Base-by-base conservation (phyloP, 371 early-diverging fungal genomes). In the Capniomyces stellatus region DNA sequence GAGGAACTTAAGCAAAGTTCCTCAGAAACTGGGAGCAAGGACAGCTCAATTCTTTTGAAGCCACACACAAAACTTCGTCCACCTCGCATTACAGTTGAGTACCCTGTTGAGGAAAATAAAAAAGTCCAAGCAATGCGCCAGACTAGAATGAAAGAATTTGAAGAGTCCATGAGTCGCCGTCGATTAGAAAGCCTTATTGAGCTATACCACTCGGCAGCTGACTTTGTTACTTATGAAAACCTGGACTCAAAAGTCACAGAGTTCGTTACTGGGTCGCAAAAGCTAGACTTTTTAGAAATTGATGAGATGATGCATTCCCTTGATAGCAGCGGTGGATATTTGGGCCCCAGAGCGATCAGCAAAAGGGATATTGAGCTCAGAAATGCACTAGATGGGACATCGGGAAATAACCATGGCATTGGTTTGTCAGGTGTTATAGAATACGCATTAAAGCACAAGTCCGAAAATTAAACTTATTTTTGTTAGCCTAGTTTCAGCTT, bases 161-260 rank as follows among this genome's bases (percentile, higher is more conserved):
- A 40, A 29, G 31, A 49, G 49, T 25, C 41, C 19, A 56, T 55
- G 21, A 66, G 62, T 40, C 67, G 55, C 42, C 51, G 48, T 18
- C 55, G 62, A 19, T 53, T 68, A 42, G 62, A 68, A 51, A 35
- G 49, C n/a, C 51, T 68, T 35, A 62, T 68, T 55, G 43, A 54
- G 10, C 59, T 68, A 43, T 68, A 62, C 61, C 69, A 68, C 50
- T 50, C 51, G 27, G 55, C 69, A 0, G 54, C 49, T 39, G 43
- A 51, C 21, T 68, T 69, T 56, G 58, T 69, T 42, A 55, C 51
- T 23, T 68, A 64, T 43, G 65, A 54, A 2, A 68, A 69, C 54
- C 27, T 68, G 40, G 59, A 64, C 23, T 18, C 54, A 42, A 64
- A 60, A 52, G 58, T 69, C 35, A 19, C 43, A 10, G 52, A 56